Evolutionary conservation across 2,329 filamentous ascomycete species (phyloP).

Genomic region (Trichoderma atroviride): DNA sequence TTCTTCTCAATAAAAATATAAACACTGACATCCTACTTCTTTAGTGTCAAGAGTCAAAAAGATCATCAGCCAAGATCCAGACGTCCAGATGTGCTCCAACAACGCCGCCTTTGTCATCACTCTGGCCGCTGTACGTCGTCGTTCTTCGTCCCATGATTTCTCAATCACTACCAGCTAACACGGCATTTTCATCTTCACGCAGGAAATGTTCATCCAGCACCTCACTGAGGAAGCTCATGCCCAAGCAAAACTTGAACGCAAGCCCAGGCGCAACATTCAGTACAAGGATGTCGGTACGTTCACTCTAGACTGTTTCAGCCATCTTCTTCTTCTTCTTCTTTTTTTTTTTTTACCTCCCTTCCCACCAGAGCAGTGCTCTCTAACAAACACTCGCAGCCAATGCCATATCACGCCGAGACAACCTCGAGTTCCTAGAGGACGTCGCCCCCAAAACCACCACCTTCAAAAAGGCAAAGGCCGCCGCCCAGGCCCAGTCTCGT

Average conservation of each 20-base stretch:
- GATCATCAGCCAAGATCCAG: constrained; percentile 86
- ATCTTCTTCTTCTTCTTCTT: not conserved
- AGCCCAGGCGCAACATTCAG: constrained; percentile 90
- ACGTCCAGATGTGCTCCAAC: constrained; percentile 84
- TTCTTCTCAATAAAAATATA: not conserved
- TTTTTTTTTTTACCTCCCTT: no score
- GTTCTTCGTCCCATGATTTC: not conserved
- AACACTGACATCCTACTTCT: not conserved
- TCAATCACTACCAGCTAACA: constrained; percentile 15
- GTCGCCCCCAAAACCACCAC: constrained; percentile 84
- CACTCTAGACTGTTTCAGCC: not conserved
- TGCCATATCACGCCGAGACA: constrained; percentile 85
- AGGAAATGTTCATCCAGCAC: constrained; percentile 97
- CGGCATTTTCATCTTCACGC: not conserved
- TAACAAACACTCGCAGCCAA: constrained; percentile 59
- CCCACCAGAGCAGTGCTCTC: not conserved
- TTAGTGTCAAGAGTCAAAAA: constrained; percentile 93
- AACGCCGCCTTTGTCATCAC: constrained; percentile 94
- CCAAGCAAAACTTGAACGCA: constrained; percentile 86
- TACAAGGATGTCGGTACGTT: constrained; percentile 85
- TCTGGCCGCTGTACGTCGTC: constrained; percentile 72
- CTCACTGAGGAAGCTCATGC: constrained; percentile 82
- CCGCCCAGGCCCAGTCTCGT: constrained; percentile 51
- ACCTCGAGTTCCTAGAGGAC: constrained; percentile 92
- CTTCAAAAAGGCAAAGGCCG: constrained; percentile 75